Evolutionary conservation across 371 early-diverging fungal species (phyloP), one percentile per base, ranked within the genome.

Genomic region (Zancudomyces culisetae): DNA sequence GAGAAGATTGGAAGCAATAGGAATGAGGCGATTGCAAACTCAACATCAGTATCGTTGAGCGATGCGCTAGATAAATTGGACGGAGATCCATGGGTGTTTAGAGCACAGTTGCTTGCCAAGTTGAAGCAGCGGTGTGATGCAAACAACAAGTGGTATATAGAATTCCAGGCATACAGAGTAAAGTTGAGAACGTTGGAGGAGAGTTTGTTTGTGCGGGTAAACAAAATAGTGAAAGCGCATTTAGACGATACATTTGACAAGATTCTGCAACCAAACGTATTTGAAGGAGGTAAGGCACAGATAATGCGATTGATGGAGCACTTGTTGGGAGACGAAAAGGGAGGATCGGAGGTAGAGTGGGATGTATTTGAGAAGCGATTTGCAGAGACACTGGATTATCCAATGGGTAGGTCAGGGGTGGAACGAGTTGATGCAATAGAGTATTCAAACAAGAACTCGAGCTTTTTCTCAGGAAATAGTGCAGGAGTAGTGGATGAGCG

Each of bases 401-500:
- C 48, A 3, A 48, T 48, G 48, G 48, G 48, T 4, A 48, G 48
- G 27, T 10, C 27, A n/a, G 27, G 23, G 3, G 20, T 27, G 27
- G 29, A 48, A n/a, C 18, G 27, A 13, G n/a, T 27, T 26, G 15
- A 23, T 3, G n/a, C 15, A 3, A 26, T 26, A 3, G 62, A 64
- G 27, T 64, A 59, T 40, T 58, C 62, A 58, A 49, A 64, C 52
- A 55, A 54, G 51, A 55, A 61, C 54, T 55, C 58, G 54, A 46
- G 53, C 30, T 52, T 51, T 2, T 50, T 59, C 4, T n/a, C n/a
- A n/a, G n/a, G n/a, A n/a, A n/a, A n/a, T n/a, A n/a, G n/a, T n/a
- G n/a, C n/a, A n/a, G n/a, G n/a, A n/a, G n/a, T n/a, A n/a, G n/a
- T n/a, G n/a, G n/a, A n/a, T n/a, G n/a, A n/a, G n/a, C n/a, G n/a